Evolutionary conservation across 78 protist species (phyloP), one percentile per base, ranked within the genome.

Genomic region (Mantamonas sphyraenae): DNA sequence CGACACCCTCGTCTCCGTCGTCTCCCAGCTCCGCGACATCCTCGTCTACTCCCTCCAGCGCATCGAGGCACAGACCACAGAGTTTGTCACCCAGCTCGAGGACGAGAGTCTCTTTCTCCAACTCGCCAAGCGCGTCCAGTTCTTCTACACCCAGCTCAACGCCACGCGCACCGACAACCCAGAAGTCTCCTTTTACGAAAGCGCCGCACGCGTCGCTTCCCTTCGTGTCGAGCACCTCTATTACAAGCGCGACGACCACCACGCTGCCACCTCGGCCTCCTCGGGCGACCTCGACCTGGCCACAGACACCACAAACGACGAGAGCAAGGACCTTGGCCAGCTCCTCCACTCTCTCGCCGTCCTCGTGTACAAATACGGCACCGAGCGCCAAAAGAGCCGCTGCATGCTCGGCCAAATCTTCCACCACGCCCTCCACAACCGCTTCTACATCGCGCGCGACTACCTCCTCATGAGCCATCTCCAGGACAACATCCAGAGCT

Each of bases 391-490:
- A 35, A 82, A 79, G 45, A 74, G 85, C 40, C 74, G 86, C 35
- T 89, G 90, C 60, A 72, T 82, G 71, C 80, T 90, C 33, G 80
- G 74, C 63, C 79, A 76, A 47, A 77, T 90, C 72, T 90, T 86
- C 64, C 80, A 81, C 80, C 66, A 69, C 40, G 87, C 90, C 62
- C 69, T 80, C 64, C 45, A 76, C 68, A 71, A 85, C 78, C 55
- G 65, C 14, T 85, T 80, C 83, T 42, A 16, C 62, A 71, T 76
- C 47, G 94, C 94, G 20, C 85, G 96, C 39, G 98, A 94, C 79
- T 57, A 91, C 84, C 74, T 94, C 82, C 80, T 90, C 30, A 81
- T 84, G 95, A 33, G 76, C 30, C 91, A 80, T 75, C 73, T 91
- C 40, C 92, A 85, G 73, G 93, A 85, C 40, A 75, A 37, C 62